Percentiles rank a stretch among this genome's conserved stretches.
Evolutionary conservation across 352 stramenopile species (phyloP).

Genomic region (Blastocystis sp.): DNA sequence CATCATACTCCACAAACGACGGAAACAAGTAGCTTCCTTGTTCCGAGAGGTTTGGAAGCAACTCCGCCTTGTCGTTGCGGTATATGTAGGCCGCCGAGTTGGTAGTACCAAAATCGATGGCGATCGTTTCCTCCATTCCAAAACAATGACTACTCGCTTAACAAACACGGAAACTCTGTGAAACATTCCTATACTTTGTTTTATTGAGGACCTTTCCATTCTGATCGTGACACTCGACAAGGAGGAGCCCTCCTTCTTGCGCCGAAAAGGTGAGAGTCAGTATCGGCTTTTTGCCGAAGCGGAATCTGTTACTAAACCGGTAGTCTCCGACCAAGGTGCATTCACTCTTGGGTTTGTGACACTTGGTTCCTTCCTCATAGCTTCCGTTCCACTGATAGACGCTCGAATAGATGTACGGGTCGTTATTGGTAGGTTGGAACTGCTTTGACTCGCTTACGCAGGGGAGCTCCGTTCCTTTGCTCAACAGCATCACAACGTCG

Average conservation of each 20-base stretch:
- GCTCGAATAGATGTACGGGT: not conserved
- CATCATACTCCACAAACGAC: slow-evolving; percentile 1
- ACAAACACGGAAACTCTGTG: no score
- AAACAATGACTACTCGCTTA: no score
- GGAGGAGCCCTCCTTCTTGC: no score
- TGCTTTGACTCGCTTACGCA: not conserved
- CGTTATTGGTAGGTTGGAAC: not conserved
- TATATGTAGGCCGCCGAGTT: not conserved
- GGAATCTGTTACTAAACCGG: not conserved
- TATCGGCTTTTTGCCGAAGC: no score
- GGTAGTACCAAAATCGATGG: slow-evolving; percentile 27
- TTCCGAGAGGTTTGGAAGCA: not conserved
- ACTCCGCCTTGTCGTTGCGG: not conserved
- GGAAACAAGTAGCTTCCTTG: not conserved
- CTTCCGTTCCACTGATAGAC: not conserved
- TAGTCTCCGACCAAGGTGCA: not conserved
- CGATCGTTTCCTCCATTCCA: not conserved
- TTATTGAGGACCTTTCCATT: no score
- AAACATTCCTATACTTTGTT: no score
- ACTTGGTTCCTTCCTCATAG: no score
- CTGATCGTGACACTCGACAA: no score
- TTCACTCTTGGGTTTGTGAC: not conserved
- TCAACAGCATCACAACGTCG: not conserved
- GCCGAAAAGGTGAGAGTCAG: no score
- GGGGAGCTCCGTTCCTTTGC: not conserved